Evolutionary conservation across 139 green algal species (phyloP), one percentile per base, ranked within the genome.

Genomic region (Coelastrella sp.): DNA sequence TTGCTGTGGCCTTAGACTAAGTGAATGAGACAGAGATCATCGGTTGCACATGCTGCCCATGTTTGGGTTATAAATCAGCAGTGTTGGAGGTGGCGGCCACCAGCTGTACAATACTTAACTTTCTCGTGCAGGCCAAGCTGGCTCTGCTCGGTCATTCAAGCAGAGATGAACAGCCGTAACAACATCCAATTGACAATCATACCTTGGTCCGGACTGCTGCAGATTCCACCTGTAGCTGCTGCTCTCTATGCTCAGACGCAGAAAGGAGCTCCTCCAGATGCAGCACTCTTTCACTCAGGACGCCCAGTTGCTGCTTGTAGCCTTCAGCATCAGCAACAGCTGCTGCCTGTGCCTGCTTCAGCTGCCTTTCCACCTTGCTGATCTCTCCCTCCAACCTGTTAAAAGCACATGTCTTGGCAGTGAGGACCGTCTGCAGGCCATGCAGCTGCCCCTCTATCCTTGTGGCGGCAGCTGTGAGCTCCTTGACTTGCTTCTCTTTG

Each of bases 331-430:
- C 72, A 67, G 72, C 45, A 41, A 17, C 72, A 19, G 35, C 66
- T 23, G 66, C 35, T 19, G 72, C 72, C 6, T 79, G 43, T 6
- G 17, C 71, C 72, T 80, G 72, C 72, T 66, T 80, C 45, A 80
- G 45, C 45, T 80, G 72, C 72, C 32, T 6, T 17, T 64, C 48
- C 19, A 45, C 9, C 30, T 80, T 34, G 23, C 48, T 34, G 9
- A 62, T 32, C 48, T 80, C 72, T 9, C 11, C 8, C 5, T 64
- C 48, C 30, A 80, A 40, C 48, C 72, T 80, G 48, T 64, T 80
- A 40, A 30, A 64, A 9, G 50, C 27, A 15, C 43, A 19, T 32
- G 48, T 66, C 13, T 45, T 43, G 27, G 72, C 48, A 4, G 48
- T 30, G 7, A 80, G 72, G 15, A 80, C 48, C 3, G 72, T 80